These are phyloP conservation scores for Solanum habrochaites DNA, from an alignment of 257 asterid species.

Conservation along the genomic window DNA sequence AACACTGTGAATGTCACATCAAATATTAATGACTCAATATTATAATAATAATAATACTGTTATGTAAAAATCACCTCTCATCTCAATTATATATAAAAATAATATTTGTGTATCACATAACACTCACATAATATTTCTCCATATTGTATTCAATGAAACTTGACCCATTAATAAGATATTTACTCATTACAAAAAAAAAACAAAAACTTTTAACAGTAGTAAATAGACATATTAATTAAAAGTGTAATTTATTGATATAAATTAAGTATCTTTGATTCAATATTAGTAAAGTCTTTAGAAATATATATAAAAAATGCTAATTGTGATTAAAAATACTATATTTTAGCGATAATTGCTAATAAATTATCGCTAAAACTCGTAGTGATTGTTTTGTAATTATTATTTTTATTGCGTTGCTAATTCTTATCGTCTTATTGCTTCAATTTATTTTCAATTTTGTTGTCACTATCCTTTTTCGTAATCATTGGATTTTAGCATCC, in stretches of 20 bases:
- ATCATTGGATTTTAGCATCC: not conserved
- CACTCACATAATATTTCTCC: not conserved
- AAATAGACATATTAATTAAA: no score
- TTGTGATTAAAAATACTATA: no score
- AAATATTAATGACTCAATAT: not conserved
- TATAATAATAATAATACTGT: not conserved
- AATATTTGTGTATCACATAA: not conserved
- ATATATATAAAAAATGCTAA: no score
- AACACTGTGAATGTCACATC: not conserved
- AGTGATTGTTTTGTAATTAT: not conserved
- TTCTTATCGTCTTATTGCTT: not conserved
- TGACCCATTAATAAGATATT: not conserved
- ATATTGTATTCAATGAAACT: not conserved
- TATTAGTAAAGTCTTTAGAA: rapidly evolving
- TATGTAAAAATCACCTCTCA: not conserved
- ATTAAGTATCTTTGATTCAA: no score
- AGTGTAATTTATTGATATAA: no score
- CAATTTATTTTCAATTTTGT: not conserved
- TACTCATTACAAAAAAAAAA: not conserved
- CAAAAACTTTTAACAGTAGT: no score
- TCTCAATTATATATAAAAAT: not conserved
- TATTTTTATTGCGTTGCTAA: not conserved
- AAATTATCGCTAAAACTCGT: no score
- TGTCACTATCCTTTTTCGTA: not conserved
- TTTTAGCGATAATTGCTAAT: no score